Base-by-base conservation (phyloP, 148 eudicot genomes). In the Vaccinium corymbosum region DNA sequence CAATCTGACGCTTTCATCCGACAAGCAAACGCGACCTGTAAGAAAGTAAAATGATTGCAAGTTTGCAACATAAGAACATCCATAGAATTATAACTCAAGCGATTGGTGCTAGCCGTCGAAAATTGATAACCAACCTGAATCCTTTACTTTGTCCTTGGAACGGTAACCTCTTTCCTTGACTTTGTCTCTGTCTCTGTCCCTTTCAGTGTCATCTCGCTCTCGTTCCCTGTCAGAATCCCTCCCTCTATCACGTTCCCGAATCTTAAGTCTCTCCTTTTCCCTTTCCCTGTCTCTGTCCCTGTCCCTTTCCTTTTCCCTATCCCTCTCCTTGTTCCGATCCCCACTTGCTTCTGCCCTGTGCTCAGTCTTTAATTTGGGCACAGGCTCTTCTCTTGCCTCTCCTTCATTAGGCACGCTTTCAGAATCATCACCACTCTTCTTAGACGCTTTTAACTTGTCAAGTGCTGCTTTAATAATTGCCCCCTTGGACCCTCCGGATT, bases 181-280 rank as follows among this genome's bases (percentile, higher is more conserved):
- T 80, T 86, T 93, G 55, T 93, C 95, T 89, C 94, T 88, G 20
- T 91, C 95, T 89, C 94, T 88, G 20, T 91, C 95, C 78, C 99
- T 86, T 59, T 92, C 97, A 55, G 64, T 11, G 48, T 95, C 98
- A 71, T 94, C 93, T 86, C 91, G 82, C 56, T 94, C 95, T 76
- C 94, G 86, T 66, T 95, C 97, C 89, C 97, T 85, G 64, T 93
- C 97, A 82, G 96, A 94, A 81, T 92, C 98, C 88, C 92, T 91
- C 81, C 94, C 95, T 85, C 97, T 87, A 1, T 92, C 98, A 81
- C 91, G 93, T 74, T 94, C 94, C 53, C 93, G 88, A 22, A 89
- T 77, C 89, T 89, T 91, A 16, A 53, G 82, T 86, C 87, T 91
- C 32, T 92, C 93, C 85, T 87, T 86, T 12, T 90, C 90, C 48